Percentiles rank a stretch among this genome's conserved stretches.
Conservation (phyloP, 2,329 filamentous ascomycete species). For the Calonectria multiphialidica region DNA sequence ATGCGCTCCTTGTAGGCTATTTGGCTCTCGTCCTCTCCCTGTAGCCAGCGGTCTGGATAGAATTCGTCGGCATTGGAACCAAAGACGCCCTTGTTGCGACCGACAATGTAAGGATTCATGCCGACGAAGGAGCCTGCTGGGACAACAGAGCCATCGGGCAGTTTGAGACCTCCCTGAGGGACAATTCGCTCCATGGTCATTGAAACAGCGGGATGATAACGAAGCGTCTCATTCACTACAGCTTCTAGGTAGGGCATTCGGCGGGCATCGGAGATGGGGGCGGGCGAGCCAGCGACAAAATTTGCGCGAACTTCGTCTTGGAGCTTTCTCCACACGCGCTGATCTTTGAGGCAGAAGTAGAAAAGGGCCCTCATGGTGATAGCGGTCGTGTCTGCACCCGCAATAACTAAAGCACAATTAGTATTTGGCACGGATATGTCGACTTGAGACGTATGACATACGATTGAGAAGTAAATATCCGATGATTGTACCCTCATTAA, state of each 20-base stretch:
- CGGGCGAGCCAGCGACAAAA: slow-evolving; percentile 2
- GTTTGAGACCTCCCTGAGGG: slow-evolving; percentile 49
- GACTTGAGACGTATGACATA: background rate
- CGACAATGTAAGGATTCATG: slow-evolving; percentile 51
- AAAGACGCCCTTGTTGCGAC: slow-evolving; percentile 52
- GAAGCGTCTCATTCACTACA: slow-evolving; percentile 60
- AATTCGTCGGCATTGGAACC: slow-evolving; percentile 57
- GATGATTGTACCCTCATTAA: background rate
- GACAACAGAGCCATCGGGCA: slow-evolving; percentile 46
- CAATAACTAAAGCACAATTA: slow-evolving; percentile 20
- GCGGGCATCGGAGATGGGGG: slow-evolving; percentile 32
- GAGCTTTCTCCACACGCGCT: slow-evolving; percentile 24
- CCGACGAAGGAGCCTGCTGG: slow-evolving; percentile 49
- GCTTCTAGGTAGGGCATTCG: slow-evolving; percentile 46
- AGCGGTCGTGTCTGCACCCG: slow-evolving; percentile 40
- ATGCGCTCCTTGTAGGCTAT: slow-evolving; percentile 37
- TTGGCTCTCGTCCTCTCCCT: slow-evolving; percentile 32
- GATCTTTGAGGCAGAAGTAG: slow-evolving; percentile 39
- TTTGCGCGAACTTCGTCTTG: slow-evolving; percentile 10
- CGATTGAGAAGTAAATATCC: slow-evolving; percentile 8
- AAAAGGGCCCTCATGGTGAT: slow-evolving; percentile 39
- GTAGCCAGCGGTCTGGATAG: slow-evolving; percentile 54
- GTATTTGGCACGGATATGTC: background rate
- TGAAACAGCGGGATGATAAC: slow-evolving; percentile 57
- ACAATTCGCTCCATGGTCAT: slow-evolving; percentile 60